Conservation (phyloP, 2,329 filamentous ascomycete species). For the Aphanocladium album region DNA sequence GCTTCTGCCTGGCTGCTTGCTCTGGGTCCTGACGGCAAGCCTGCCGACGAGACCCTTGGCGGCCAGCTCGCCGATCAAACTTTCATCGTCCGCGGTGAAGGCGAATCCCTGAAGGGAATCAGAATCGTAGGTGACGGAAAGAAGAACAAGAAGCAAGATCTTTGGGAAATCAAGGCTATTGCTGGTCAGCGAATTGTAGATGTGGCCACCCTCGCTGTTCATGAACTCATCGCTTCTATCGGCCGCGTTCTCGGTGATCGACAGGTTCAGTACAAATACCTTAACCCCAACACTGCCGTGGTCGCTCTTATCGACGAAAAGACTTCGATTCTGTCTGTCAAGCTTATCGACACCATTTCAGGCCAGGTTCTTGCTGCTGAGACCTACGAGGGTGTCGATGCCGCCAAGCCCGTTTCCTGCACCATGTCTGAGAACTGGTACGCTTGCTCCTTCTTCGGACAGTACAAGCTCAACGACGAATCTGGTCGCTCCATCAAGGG, state of each 20-base stretch:
- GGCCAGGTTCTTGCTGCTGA: constrained; percentile 72
- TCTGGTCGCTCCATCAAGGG: constrained; percentile 62
- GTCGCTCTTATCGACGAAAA: constrained; percentile 63
- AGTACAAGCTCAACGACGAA: constrained; percentile 53
- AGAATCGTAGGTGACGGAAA: constrained; percentile 42
- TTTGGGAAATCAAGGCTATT: constrained; percentile 71
- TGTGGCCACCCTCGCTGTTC: constrained; percentile 62
- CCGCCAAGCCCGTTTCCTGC: constrained; percentile 66
- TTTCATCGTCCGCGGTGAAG: constrained; percentile 47
- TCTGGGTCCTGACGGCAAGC: constrained; percentile 44
- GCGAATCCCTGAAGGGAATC: constrained; percentile 50
- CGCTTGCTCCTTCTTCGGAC: constrained; percentile 70
- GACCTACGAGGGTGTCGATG: constrained; percentile 68
- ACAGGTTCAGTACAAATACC: constrained; percentile 94
- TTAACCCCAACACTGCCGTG: constrained; percentile 81
- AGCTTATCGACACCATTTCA: constrained; percentile 80
- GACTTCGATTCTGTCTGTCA: constrained; percentile 59
- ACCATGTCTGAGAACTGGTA: constrained; percentile 94
- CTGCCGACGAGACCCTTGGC: constrained; percentile 39
- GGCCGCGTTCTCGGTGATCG: constrained; percentile 89
- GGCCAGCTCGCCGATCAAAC: constrained; percentile 46
- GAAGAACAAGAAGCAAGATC: constrained; percentile 39
- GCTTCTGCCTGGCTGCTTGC: constrained; percentile 51
- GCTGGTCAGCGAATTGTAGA: constrained; percentile 62
- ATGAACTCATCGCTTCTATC: constrained; percentile 90